phyloP scores from a whole-genome alignment of 2,329 filamentous ascomycete genomes.

The Fusarium cyanostomum region DNA sequence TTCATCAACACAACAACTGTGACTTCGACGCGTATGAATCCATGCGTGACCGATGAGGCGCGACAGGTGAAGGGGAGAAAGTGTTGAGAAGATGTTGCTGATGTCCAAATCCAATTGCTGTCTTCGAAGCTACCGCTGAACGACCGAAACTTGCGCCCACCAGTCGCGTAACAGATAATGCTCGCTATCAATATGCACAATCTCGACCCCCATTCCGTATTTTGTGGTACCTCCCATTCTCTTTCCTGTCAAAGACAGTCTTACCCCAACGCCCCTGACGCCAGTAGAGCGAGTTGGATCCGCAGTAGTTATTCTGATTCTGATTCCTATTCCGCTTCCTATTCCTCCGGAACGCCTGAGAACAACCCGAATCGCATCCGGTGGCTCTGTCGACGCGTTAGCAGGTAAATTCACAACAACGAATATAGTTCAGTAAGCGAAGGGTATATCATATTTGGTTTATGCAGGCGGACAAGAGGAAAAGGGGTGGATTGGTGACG shows the following conservation, averaged over 20 bases:
- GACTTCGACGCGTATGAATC: not conserved
- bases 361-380: constrained; percentile 81
- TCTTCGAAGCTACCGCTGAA: constrained; percentile 45
- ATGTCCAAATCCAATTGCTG: constrained; percentile 46
- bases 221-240: constrained; percentile 36
- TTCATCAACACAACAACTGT: not conserved
- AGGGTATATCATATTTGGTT: not conserved
- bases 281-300: constrained; percentile 34
- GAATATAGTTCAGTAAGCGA: not conserved
- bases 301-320: constrained; percentile 22
- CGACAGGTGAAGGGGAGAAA: not conserved
- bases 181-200: constrained; percentile 49
- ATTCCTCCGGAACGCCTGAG: constrained; percentile 73
- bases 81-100: constrained; percentile 35
- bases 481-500: constrained; percentile 52
- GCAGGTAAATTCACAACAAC: constrained; percentile 20
- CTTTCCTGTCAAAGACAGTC: constrained; percentile 37
- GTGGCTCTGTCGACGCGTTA: constrained; percentile 67
- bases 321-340: constrained; percentile 11
- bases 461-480: not conserved
- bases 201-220: constrained; percentile 33
- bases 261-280: constrained; percentile 41
- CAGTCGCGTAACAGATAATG: constrained; percentile 47
- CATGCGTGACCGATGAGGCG: not conserved
- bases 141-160: constrained; percentile 41